Evolutionary conservation across 495 filamentous ascomycete genomes (phyloP).

Genomic region (Penicillium paradoxum): DNA sequence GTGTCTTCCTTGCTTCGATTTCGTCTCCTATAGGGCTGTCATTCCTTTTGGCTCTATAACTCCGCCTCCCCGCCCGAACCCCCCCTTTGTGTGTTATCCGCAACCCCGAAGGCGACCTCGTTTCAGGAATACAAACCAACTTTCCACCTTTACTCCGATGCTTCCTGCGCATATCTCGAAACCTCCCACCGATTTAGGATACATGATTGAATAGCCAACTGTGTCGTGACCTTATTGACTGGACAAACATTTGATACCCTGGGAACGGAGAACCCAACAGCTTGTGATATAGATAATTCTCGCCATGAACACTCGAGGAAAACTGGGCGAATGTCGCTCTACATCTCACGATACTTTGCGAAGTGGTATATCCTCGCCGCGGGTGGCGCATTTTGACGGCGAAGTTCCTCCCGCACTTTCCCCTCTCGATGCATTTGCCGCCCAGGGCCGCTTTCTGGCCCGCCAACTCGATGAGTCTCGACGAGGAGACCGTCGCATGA

Average conservation of each 20-base stretch:
- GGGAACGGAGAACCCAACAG: not conserved
- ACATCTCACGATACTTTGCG: slow-evolving; percentile 55
- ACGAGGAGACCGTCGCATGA: slow-evolving; percentile 66
- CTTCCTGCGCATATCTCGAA: slow-evolving; percentile 5
- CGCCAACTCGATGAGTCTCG: slow-evolving; percentile 75
- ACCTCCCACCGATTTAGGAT: slow-evolving; percentile 16
- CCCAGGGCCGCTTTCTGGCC: slow-evolving; percentile 82
- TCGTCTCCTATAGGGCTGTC: slow-evolving; percentile 30
- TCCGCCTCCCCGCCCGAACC: slow-evolving; percentile 12
- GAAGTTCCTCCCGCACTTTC: slow-evolving; percentile 89
- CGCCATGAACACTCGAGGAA: slow-evolving; percentile 52
- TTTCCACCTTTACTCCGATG: slow-evolving; percentile 6
- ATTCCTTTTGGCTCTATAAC: slow-evolving; percentile 32
- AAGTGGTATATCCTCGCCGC: slow-evolving; percentile 56
- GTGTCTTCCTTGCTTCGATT: not conserved
- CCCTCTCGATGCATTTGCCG: slow-evolving; percentile 88
- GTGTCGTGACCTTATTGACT: slow-evolving; percentile 2
- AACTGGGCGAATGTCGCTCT: slow-evolving; percentile 58
- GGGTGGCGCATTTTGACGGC: slow-evolving; percentile 69
- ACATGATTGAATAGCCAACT: slow-evolving; percentile 2
- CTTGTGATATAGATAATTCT: not conserved
- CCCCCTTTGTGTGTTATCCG: slow-evolving; percentile 13
- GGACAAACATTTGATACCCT: not conserved
- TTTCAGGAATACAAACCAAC: not conserved
- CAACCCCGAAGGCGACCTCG: slow-evolving; percentile 1